Evolutionary conservation across 345 rosid species (phyloP).

Genomic region (Eucalyptus marginata): DNA sequence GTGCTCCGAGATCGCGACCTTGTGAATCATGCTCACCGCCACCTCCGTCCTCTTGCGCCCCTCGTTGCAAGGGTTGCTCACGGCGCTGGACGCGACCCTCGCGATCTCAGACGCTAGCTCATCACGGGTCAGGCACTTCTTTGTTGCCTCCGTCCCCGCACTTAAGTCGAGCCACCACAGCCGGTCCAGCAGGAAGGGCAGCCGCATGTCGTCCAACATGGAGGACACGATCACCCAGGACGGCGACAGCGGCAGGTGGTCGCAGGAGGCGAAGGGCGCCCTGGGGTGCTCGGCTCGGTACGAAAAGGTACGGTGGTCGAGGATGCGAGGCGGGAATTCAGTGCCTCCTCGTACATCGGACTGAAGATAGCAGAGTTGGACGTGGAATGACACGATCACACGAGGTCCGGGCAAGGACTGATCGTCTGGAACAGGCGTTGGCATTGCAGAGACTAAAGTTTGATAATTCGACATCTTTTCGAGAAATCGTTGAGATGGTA

Average conservation of each 20-base stretch:
- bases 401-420: background rate
- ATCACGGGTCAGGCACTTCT: background rate
- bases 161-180: background rate
- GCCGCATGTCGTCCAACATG: background rate
- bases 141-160: background rate
- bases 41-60: background rate
- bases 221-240: background rate
- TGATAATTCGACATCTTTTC: background rate
- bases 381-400: background rate
- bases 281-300: background rate
- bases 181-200: background rate
- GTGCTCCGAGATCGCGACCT: background rate
- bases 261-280: background rate
- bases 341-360: background rate
- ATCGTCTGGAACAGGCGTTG: background rate
- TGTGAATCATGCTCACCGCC: background rate
- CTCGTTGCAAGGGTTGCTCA: background rate
- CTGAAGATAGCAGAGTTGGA: background rate
- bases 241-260: background rate
- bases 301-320: background rate
- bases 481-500: background rate
- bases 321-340: background rate
- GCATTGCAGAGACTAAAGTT: background rate
- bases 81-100: background rate
- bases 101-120: background rate